A percentile compares a stretch with the other conserved stretches of the same genome.
Evolutionary conservation across 441 rosid species (phyloP).

Genomic region (Gossypium davidsonii): DNA sequence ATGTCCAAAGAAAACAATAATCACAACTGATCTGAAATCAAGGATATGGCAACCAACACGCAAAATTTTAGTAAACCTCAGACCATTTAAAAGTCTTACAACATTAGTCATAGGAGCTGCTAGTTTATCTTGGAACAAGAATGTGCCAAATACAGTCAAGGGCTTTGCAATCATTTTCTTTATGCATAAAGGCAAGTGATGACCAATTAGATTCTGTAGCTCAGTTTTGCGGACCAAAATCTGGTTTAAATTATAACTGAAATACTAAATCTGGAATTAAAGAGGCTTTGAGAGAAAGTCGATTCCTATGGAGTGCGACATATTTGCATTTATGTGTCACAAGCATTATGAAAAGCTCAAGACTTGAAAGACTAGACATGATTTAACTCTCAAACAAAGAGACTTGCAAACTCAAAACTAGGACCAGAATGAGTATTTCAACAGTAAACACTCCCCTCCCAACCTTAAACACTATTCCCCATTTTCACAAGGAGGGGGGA

Average conservation of each 20-base stretch:
- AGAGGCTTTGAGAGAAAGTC: not conserved
- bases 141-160: constrained; percentile 2
- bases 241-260: too few species aligned
- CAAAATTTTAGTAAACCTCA: not conserved
- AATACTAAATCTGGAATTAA: not conserved
- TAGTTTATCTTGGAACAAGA: not conserved
- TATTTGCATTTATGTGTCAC: not conserved
- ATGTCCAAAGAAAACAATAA: not conserved
- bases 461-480: not conserved
- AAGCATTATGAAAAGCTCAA: not conserved
- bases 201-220: not conserved
- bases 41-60: not conserved
- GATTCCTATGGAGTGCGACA: not conserved
- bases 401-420: not conserved
- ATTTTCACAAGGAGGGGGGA: not conserved
- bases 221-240: not conserved
- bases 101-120: not conserved
- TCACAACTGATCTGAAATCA: not conserved
- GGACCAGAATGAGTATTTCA: not conserved
- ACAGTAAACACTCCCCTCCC: not conserved
- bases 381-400: not conserved
- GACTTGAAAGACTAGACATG: not conserved
- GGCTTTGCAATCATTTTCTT: not conserved
- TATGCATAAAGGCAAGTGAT: not conserved
- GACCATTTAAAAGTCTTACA: not conserved